Conservation (phyloP, 2,329 filamentous ascomycete genomes). For the Acephala macrosclerotiorum region DNA sequence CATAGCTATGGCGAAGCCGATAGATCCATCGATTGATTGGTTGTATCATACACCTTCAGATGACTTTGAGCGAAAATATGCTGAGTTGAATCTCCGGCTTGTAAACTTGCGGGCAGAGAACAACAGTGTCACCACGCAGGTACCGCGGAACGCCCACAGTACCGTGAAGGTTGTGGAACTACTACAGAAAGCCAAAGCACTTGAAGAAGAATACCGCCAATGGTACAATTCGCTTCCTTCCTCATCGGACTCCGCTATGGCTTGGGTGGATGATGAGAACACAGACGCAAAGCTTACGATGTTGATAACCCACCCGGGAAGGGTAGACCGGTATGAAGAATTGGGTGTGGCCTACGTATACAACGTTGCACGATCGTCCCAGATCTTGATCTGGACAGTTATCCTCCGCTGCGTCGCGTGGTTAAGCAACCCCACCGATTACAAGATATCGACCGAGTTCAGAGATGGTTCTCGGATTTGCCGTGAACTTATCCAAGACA, state of each 20-base stretch:
- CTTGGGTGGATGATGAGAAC: background rate
- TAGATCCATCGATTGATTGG: constrained; percentile 38
- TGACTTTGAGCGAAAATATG: constrained; percentile 46
- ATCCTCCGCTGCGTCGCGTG: constrained; percentile 65
- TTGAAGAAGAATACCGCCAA: background rate
- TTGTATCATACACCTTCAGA: constrained; percentile 55
- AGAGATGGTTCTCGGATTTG: constrained; percentile 58
- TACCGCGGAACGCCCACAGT: background rate
- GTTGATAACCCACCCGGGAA: background rate
- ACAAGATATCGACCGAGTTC: constrained; percentile 66
- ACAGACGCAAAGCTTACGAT: background rate
- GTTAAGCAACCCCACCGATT: constrained; percentile 64
- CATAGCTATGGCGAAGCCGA: constrained; percentile 57
- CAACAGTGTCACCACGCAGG: background rate
- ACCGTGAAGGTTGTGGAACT: background rate
- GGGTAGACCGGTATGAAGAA: constrained; percentile 57
- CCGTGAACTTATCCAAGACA: constrained; percentile 60
- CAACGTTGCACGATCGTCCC: constrained; percentile 59
- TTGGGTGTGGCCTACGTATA: constrained; percentile 62
- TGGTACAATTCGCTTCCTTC: background rate
- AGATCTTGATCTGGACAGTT: constrained; percentile 59
- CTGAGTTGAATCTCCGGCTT: background rate
- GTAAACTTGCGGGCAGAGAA: background rate
- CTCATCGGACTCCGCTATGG: background rate
- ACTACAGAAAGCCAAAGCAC: background rate